Percentiles rank a stretch among this genome's conserved stretches.
Evolutionary conservation across 2,329 filamentous ascomycete genomes (phyloP).

Genomic region (Ophiostoma sp.): DNA sequence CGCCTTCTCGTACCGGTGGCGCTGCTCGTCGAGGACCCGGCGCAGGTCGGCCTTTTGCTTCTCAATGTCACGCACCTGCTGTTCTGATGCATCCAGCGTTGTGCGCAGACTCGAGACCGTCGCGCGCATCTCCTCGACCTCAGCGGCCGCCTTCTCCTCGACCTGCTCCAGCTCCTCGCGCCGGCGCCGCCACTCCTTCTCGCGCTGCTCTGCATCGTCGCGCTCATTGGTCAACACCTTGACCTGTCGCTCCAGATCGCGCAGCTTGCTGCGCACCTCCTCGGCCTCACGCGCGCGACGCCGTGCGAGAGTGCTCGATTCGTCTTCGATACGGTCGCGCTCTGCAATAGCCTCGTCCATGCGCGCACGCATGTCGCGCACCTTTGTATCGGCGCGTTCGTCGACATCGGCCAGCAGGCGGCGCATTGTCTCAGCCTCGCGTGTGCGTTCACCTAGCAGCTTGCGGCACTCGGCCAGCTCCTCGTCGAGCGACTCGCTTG

Average conservation of each 20-base stretch:
- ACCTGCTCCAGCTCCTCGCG: slow-evolving; percentile 70
- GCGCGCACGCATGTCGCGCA: slow-evolving; percentile 81
- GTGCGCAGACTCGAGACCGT: slow-evolving; percentile 74
- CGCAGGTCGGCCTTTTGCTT: slow-evolving; percentile 73
- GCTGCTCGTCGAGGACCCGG: slow-evolving; percentile 70
- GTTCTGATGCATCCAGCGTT: slow-evolving; percentile 81
- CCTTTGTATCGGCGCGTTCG: slow-evolving; percentile 69
- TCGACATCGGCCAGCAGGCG: slow-evolving; percentile 82
- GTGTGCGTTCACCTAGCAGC: slow-evolving; percentile 76
- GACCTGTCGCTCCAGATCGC: slow-evolving; percentile 74
- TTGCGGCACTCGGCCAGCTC: slow-evolving; percentile 85
- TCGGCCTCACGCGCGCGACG: slow-evolving; percentile 77
- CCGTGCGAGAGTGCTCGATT: slow-evolving; percentile 71
- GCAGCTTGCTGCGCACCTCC: slow-evolving; percentile 70
- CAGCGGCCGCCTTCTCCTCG: slow-evolving; percentile 62
- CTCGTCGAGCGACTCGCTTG: slow-evolving; percentile 83
- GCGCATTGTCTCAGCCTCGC: slow-evolving; percentile 93
- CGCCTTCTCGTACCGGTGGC: slow-evolving; percentile 70
- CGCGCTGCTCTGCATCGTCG: slow-evolving; percentile 67
- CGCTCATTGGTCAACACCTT: slow-evolving; percentile 67
- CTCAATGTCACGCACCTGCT: slow-evolving; percentile 72
- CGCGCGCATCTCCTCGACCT: slow-evolving; percentile 59
- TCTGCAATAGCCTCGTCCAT: slow-evolving; percentile 92
- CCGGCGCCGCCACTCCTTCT: slow-evolving; percentile 67
- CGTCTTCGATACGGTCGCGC: slow-evolving; percentile 85